Base-by-base conservation (phyloP, 2,329 filamentous ascomycete species). In the Exophiala viscosa region DNA sequence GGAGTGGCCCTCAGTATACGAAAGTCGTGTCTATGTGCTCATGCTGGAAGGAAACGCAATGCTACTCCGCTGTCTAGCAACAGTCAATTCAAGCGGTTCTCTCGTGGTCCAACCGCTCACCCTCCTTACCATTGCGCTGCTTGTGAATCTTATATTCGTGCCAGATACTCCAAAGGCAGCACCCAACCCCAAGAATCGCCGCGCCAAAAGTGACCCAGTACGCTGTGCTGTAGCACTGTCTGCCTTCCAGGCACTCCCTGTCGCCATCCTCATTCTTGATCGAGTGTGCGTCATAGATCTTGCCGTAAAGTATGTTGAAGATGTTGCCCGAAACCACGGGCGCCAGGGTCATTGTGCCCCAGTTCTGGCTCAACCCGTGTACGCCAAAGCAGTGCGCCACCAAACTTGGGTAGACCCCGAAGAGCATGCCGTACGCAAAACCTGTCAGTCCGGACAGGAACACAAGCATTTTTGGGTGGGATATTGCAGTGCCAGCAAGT, bases 271-370 rank as follows among this genome's bases (percentile, higher is more conserved):
- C 77, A 13, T 59, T 53, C 15, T 82, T 79, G 8, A 89, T 73
- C 32, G 86, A 91, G 69, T 96, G 90, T 7, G 74, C 73, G 67
- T 99, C 93, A 62, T 90, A 95, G 0, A 96, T 84, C 13, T 69
- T 73, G 44, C 93, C 93, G 67, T 97, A 99, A 52, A 93, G 83
- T 1, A 96, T 73, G 67, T 97, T 99, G 77, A 95, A 97, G 17
- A 96, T 70, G 63, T 97, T 95, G 45, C 90, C 91, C 7, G 86
- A 90, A 23, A 96, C 71, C 2, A 96, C 89, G 0, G 92, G 91
- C 2, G 89, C 86, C 43, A 96, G 76, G 0, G 90, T 96, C 84
- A 99, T 95, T 63, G 87, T 86, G 11, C 93, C 93, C 92, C 93
- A 99, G 66, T 97, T 99, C 66, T 96, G 89, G 50, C 87, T 90